These are phyloP conservation scores for Citrus unshiu DNA, from an alignment of 345 rosid species.

Conservation along the genomic window DNA sequence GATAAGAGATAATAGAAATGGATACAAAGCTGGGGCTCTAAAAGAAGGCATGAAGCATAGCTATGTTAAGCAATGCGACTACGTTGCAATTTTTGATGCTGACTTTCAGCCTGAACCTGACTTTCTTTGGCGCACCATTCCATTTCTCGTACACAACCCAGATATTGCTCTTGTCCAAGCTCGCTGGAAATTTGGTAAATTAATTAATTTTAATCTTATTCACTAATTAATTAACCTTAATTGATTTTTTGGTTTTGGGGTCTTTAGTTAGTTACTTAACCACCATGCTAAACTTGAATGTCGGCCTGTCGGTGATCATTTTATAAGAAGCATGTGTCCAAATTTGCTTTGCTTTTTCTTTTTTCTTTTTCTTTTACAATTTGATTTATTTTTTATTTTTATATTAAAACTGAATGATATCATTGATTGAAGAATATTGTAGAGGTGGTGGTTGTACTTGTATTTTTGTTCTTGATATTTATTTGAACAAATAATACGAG, in stretches of 20 bases:
- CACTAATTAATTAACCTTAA: neutral
- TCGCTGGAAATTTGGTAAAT: slow-evolving; percentile 87
- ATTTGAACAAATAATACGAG: neutral
- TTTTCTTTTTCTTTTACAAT: neutral
- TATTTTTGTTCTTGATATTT: neutral
- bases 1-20: slow-evolving; percentile 62
- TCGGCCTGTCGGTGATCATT: slow-evolving; percentile 8
- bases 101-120: slow-evolving; percentile 89
- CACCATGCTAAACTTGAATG: neutral
- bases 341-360: neutral
- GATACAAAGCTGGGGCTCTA: slow-evolving; percentile 79
- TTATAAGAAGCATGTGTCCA: neutral
- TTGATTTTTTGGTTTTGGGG: neutral
- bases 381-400: neutral
- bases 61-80: slow-evolving; percentile 72
- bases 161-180: slow-evolving; percentile 79
- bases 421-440: neutral
- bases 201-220: neutral
- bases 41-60: slow-evolving; percentile 75
- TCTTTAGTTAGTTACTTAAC: neutral
- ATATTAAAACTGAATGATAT: neutral
- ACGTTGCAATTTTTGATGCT: slow-evolving; percentile 80
- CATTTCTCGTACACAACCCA: slow-evolving; percentile 63
- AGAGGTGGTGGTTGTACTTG: neutral
- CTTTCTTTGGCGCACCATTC: slow-evolving; percentile 69